Conservation (phyloP, 2,329 filamentous ascomycete genomes). For the Apiospora rasikravindrae region DNA sequence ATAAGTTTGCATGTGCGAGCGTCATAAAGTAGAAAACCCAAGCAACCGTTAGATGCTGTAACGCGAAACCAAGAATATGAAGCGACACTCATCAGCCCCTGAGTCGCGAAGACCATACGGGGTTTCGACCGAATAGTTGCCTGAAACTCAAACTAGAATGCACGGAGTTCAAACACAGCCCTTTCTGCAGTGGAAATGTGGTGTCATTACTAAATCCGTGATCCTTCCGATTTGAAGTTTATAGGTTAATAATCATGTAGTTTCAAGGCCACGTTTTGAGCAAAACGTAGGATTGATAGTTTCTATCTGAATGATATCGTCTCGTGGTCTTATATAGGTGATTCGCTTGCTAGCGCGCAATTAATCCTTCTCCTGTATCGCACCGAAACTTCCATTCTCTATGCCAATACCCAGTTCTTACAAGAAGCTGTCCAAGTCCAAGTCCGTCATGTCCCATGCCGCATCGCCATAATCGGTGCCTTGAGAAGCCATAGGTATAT, state of each 20-base stretch:
- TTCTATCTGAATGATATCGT: neutral
- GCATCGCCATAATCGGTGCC: slow-evolving; percentile 39
- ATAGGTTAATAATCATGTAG: no score
- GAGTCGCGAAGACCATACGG: no score
- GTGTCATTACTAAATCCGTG: no score
- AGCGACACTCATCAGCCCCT: neutral
- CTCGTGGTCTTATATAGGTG: neutral
- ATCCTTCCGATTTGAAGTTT: neutral
- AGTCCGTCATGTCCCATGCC: slow-evolving; percentile 30
- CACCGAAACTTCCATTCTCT: neutral
- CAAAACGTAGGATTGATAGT: neutral
- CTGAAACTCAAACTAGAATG: no score
- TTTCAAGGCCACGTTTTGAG: neutral
- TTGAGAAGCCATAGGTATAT: slow-evolving; percentile 29
- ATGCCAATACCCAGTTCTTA: slow-evolving; percentile 12
- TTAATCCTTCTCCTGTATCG: neutral
- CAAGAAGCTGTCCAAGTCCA: slow-evolving; percentile 11
- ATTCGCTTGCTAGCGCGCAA: neutral
- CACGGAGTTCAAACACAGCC: no score
- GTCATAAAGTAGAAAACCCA: neutral
- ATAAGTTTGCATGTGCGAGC: neutral
- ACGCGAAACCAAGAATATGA: neutral
- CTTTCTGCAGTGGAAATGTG: no score
- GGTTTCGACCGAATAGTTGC: no score
- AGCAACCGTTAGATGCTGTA: neutral